Evolutionary conservation across 441 rosid species (phyloP), one percentile per base, ranked within the genome.

Genomic region (Jatropha multifida): DNA sequence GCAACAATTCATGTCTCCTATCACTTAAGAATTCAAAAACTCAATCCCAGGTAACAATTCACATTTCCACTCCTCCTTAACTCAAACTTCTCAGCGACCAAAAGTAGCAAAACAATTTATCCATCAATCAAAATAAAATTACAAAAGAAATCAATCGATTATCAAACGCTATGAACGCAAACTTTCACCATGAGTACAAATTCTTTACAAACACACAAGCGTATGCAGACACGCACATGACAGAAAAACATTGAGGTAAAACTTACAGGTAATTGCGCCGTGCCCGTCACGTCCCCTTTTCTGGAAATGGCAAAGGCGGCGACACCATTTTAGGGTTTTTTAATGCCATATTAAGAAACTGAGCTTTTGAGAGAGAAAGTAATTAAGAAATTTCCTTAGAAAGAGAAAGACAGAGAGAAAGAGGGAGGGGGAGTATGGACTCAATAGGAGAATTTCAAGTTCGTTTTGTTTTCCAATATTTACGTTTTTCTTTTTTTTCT

Each of bases 241-340:
- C 7, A 62, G n/a, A 18, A 62, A 72, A 10, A 11, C 48, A n/a
- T 10, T 9, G 2, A 17, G 32, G n/a, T 4, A 51, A 49, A 62
- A 49, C 69, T 73, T 20, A 75, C 61, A 26, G 11, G 37, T 54
- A 56, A 37, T 40, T 17, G 9, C 11, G 69, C 7, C 2, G 32
- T 32, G 32, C 32, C 32, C 32, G 32, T n/a, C 41, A 70, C 20
- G 59, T 11, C 7, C 20, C 15, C 65, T 66, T 64, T 6, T 49
- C 54, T 58, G 8, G 55, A 58, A 72, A 71, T 8, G 59, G 20
- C 15, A 66, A 66, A 48, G 73, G 65, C 76, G 72, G 80, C 73
- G 72, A 72, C 55, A 61, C 40, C n/a, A 37, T 17, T 13, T 77
- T 72, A 77, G 77, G 76, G 76, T 77, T 77, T 51, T 26, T 20